Percentiles rank a stretch among this genome's conserved stretches.
Evolutionary conservation across 2,329 filamentous ascomycete genomes (phyloP).

Genomic region (Penicillium occitanis): DNA sequence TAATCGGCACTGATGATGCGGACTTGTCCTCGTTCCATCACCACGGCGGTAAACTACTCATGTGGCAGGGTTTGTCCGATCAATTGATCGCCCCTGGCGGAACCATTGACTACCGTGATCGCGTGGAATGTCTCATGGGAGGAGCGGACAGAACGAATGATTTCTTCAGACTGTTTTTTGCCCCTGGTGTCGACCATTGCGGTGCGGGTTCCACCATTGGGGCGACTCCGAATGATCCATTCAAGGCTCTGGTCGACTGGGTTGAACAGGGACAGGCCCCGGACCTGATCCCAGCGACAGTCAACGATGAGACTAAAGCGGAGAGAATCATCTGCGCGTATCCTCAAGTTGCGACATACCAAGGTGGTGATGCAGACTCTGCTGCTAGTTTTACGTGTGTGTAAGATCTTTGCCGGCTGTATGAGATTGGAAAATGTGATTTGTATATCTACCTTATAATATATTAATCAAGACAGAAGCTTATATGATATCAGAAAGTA

Average conservation of each 20-base stretch:
- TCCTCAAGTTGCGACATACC: slow-evolving; percentile 7
- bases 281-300: background rate
- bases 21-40: slow-evolving; percentile 40
- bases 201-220: slow-evolving; percentile 29
- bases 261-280: slow-evolving; percentile 15
- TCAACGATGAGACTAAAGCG: slow-evolving; percentile 9
- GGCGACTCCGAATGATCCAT: slow-evolving; percentile 18
- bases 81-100: slow-evolving; percentile 40
- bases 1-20: slow-evolving; percentile 40
- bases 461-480: background rate
- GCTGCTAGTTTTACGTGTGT: background rate
- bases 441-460: background rate
- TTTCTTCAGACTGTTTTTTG: slow-evolving; percentile 42
- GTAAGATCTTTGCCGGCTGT: background rate
- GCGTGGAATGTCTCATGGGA: slow-evolving; percentile 28
- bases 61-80: slow-evolving; percentile 45
- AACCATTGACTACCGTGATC: slow-evolving; percentile 39
- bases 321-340: slow-evolving; percentile 12
- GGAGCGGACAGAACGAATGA: slow-evolving; percentile 29
- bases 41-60: slow-evolving; percentile 44
- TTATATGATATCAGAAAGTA: background rate
- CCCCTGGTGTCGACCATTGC: slow-evolving; percentile 42
- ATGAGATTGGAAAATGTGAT: background rate
- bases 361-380: background rate
- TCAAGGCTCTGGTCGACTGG: slow-evolving; percentile 25